Evolutionary conservation across 192 early-diverging fungal genomes (phyloP), one percentile per base, ranked within the genome.

Genomic region (Gorgonomyces haynaldii): DNA sequence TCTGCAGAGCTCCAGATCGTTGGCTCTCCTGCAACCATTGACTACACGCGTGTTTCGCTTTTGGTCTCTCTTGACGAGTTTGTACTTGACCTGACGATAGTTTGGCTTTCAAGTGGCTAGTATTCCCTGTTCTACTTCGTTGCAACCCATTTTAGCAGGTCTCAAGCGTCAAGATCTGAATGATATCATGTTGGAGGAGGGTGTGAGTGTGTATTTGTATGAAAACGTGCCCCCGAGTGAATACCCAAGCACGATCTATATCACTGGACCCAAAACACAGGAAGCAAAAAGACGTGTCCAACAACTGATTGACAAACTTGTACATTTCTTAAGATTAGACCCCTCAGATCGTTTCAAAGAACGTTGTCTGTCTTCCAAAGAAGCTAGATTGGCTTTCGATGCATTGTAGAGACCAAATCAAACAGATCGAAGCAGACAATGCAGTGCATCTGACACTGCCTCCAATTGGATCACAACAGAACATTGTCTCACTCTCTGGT

Each of bases 311-410:
- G 17, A 42, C 45, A 24, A 42, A 49, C 35, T 8, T 21, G 10
- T 15, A 43, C 29, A 15, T 43, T 4, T 43, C 22, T 26, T 28
- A 28, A 28, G 2, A 15, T 43, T 22, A 37, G 50, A 25, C 4
- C 35, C 35, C 41, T 35, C 25, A 32, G 17, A 32, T 57, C 37
- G 25, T 60, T n/a, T 23, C 30, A 19, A 79, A 70, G 60, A 63
- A 50, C 53, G 60, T 69, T 53, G 61, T 34, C 13, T 65, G 72
- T 37, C 53, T 80, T 5, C 78, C 79, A 6, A 70, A 82, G 22
- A 89, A 89, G 49, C 52, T 86, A 52, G 86, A 89, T 52, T 89
- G 84, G 85, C 66, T 89, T 55, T 56, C 81, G 20, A 62, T 74
- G 10, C 69, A 76, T 46, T 57, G 77, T 25, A 75, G 70, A 26